Conservation (phyloP, 495 filamentous ascomycete genomes). For the Peziza echinospora region DNA sequence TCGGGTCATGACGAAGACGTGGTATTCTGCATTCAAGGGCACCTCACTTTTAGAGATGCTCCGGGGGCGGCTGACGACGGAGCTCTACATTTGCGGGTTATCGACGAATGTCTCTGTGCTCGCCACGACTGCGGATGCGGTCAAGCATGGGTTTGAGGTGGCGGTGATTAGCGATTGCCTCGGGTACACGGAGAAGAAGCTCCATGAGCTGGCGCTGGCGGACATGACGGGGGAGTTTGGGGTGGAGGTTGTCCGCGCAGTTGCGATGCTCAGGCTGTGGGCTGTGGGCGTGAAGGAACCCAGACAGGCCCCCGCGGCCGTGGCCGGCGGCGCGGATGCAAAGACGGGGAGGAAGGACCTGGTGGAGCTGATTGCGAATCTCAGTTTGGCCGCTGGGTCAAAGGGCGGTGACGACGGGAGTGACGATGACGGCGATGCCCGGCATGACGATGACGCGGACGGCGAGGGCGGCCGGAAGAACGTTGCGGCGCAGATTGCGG, state of each 20-base stretch:
- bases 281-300: slow-evolving; percentile 1
- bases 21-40: slow-evolving; percentile 73
- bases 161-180: slow-evolving; percentile 77
- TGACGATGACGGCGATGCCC: too few relatives aligned
- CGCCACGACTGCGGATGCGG: slow-evolving; percentile 81
- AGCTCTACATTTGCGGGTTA: slow-evolving; percentile 82
- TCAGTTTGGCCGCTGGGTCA: neutral
- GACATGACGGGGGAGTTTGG: slow-evolving; percentile 44
- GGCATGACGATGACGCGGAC: too few relatives aligned
- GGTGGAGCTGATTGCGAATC: slow-evolving; percentile 13
- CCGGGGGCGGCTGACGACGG: slow-evolving; percentile 59
- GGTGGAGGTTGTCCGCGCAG: slow-evolving; percentile 24
- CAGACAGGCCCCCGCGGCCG: too few relatives aligned
- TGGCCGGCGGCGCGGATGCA: neutral
- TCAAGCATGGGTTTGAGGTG: slow-evolving; percentile 62
- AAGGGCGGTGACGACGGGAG: neutral
- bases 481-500: too few relatives aligned
- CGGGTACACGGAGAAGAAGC: slow-evolving; percentile 49
- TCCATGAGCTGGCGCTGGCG: slow-evolving; percentile 54
- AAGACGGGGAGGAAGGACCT: slow-evolving; percentile 12
- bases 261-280: slow-evolving; percentile 9
- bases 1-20: slow-evolving; percentile 49
- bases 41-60: slow-evolving; percentile 47
- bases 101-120: slow-evolving; percentile 76
- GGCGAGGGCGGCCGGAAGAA: too few relatives aligned